Conservation (phyloP, 768 basidiomycete genomes). For the Krasilnikovozyma curviuscula region DNA sequence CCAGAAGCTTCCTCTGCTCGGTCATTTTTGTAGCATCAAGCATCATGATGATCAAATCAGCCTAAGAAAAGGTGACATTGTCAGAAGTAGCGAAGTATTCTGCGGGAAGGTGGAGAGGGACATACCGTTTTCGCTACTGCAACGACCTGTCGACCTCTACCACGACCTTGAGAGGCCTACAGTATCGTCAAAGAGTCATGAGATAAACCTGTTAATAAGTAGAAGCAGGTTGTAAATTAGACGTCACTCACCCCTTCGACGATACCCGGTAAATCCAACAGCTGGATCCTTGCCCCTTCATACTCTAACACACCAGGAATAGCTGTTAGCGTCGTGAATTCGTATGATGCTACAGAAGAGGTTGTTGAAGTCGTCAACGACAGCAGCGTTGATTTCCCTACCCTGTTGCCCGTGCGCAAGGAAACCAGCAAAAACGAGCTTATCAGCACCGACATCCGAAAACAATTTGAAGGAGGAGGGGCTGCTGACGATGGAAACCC, state of each 20-base stretch:
- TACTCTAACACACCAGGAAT: constrained; percentile 96
- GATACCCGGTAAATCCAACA: constrained; percentile 88
- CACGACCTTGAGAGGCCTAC: constrained; percentile 40
- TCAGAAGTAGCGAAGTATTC: background rate
- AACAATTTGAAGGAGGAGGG: background rate
- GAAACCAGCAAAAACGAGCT: constrained; percentile 75
- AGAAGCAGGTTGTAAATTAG: too few species aligned
- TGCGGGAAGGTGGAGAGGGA: background rate
- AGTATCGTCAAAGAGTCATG: too few species aligned
- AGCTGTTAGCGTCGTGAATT: constrained; percentile 86
- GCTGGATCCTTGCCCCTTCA: constrained; percentile 78
- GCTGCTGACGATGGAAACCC: constrained; percentile 2
- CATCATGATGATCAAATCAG: constrained; percentile 62
- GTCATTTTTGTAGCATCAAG: constrained; percentile 70
- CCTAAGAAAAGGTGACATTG: background rate
- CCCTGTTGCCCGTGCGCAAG: constrained; percentile 77
- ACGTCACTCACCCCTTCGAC: constrained; percentile 84
- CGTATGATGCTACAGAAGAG: constrained; percentile 76
- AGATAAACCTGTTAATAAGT: too few species aligned
- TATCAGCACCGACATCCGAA: constrained; percentile 29
- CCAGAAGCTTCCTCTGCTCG: constrained; percentile 69
- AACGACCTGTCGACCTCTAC: constrained; percentile 88
- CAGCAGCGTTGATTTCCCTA: constrained; percentile 62
- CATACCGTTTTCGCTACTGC: constrained; percentile 49
- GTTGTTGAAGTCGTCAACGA: constrained; percentile 80